Base-by-base conservation (phyloP, 768 basidiomycete genomes). In the Rhizopogon vinicolor region DNA sequence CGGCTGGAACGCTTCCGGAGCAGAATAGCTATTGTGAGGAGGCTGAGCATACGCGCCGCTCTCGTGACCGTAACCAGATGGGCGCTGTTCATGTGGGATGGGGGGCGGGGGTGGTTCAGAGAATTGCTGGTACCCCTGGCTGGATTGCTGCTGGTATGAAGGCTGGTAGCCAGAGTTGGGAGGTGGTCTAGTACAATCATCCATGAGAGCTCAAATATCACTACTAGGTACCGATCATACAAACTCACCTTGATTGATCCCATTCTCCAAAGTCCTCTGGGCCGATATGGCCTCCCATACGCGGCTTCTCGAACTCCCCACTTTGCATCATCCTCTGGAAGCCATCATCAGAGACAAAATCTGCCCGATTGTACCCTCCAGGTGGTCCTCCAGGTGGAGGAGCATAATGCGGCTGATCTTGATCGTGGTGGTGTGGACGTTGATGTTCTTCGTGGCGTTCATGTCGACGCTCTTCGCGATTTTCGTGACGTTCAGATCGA, bases 301-400 rank as follows among this genome's bases (percentile, higher is more conserved):
- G 25, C 25, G 25, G 31, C 28, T 7, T 16, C 16, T 8, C 7
- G 13, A 68, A 60, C 44, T 46, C 50, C 1, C 68, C 67, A 1
- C 52, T 4, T 3, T 42, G 1, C 44, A 70, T 50, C 61, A 68
- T 60, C 49, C 58, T 57, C 7, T 56, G 18, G 35, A 68, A 61
- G 1, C 68, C 67, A 4, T 44, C 64, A 58, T 68, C 67, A 44
- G 67, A 58, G 49, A 63, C 67, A 44, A 70, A 70, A 61, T 68
- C 67, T n/a, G 44, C 54, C 1, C 58, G 62, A 44, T 56, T 59
- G 16, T 66, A 49, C 5, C 60, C 67, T 4, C 62, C 60, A 37
- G 35, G 35, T 13, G 35, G 35, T 37, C 10, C 64, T 3, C 62
- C 60, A 13, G 51, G 3, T 1, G 25, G 43, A 16, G 43, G 19